Evolutionary conservation across 352 stramenopile species (phyloP).

Genomic region (Pythium folliculosum): DNA sequence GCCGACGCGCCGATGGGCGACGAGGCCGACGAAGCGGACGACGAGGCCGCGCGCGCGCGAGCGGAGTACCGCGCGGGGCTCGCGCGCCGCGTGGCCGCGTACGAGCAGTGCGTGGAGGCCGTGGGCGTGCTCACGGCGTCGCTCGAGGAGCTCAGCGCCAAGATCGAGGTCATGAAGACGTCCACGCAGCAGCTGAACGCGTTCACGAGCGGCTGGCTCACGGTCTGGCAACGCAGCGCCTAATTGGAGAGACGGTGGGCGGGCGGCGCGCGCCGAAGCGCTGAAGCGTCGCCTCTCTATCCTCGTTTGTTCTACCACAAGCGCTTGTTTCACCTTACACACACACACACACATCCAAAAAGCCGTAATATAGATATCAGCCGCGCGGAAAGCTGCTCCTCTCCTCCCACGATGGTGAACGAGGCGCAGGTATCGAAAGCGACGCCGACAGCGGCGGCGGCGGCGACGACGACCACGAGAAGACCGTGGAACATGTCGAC

Average conservation of each 20-base stretch:
- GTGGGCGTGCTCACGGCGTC: conserved; percentile 54
- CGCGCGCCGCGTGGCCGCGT: conserved; percentile 54
- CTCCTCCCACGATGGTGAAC: neutral
- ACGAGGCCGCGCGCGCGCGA: conserved; percentile 25
- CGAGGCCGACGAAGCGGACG: neutral
- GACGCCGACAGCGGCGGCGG: too few relatives aligned
- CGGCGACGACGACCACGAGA: conserved; percentile 1
- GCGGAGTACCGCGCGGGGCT: conserved; percentile 53
- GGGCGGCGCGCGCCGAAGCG: too few relatives aligned
- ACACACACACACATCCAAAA: too few relatives aligned
- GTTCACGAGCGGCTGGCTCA: conserved; percentile 71
- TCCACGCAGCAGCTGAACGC: conserved; percentile 73
- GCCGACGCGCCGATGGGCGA: conserved; percentile 3
- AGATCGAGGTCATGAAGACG: conserved; percentile 62
- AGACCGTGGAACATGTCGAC: conserved; percentile 58
- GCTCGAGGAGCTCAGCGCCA: conserved; percentile 64
- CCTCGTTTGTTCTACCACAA: too few relatives aligned
- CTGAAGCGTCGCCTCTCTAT: too few relatives aligned
- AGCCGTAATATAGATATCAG: conserved; percentile 1
- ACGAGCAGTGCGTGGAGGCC: conserved; percentile 62
- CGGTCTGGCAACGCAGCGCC: conserved; percentile 76
- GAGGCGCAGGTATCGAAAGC: neutral
- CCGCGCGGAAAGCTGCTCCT: too few relatives aligned
- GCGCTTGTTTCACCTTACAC: too few relatives aligned
- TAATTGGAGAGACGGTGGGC: too few relatives aligned